Evolutionary conservation across 495 filamentous ascomycete genomes (phyloP).

Genomic region (Neurospora sp.): DNA sequence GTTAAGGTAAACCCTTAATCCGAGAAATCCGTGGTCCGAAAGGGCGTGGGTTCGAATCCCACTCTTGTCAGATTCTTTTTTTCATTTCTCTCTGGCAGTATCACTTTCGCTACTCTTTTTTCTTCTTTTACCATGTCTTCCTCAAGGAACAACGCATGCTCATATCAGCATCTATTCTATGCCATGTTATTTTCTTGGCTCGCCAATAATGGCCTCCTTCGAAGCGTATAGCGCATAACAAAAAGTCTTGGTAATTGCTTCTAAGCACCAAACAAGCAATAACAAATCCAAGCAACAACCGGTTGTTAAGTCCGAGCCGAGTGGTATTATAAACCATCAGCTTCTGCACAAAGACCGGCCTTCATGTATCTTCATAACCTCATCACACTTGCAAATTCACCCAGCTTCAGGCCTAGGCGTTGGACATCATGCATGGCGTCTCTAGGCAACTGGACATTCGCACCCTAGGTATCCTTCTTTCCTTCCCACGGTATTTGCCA

Average conservation of each 20-base stretch:
- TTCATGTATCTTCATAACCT: neutral
- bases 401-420: neutral
- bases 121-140: neutral
- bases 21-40: slow-evolving; percentile 3
- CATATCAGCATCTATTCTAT: neutral
- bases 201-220: neutral
- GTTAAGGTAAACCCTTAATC: neutral
- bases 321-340: neutral
- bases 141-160: neutral
- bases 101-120: neutral
- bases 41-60: slow-evolving; percentile 6
- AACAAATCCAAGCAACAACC: neutral
- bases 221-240: neutral
- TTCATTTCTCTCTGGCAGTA: neutral
- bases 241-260: neutral
- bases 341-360: neutral
- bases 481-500: slow-evolving; percentile 12
- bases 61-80: neutral
- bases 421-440: slow-evolving; percentile 6
- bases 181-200: neutral
- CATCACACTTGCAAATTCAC: neutral
- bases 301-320: neutral
- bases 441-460: slow-evolving; percentile 9
- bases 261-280: neutral
- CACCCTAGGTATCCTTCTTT: slow-evolving; percentile 8